phyloP scores from a whole-genome alignment of 2,329 filamentous ascomycete species.

The Alternaria metachromatica region DNA sequence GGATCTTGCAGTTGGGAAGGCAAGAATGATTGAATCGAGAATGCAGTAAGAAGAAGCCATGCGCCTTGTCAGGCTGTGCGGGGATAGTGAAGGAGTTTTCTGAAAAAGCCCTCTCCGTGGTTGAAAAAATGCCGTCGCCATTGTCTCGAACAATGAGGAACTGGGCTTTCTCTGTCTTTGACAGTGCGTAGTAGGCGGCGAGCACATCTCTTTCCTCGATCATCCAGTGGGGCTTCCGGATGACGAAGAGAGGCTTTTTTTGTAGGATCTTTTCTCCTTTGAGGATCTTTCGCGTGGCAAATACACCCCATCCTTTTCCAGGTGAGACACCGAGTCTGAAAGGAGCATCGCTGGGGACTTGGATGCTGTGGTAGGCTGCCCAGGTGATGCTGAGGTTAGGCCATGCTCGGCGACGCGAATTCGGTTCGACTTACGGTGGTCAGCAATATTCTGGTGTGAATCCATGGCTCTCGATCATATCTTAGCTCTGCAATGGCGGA shows the following conservation, averaged over 20 bases:
- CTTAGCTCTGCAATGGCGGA: not conserved
- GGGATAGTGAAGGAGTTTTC: not conserved
- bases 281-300: constrained; percentile 9
- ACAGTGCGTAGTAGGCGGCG: constrained; percentile 1
- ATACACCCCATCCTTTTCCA: constrained; percentile 14
- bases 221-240: constrained; percentile 6
- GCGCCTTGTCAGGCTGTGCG: not conserved
- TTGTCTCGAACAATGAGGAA: not conserved
- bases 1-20: constrained; percentile 9
- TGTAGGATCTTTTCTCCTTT: constrained; percentile 3
- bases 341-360: constrained; percentile 3
- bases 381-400: not conserved
- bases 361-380: constrained; percentile 9
- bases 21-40: constrained; percentile 14
- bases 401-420: not conserved
- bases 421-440: not conserved
- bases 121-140: not conserved
- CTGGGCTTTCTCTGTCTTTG: not conserved
- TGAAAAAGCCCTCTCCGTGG: not conserved
- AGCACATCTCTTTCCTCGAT: constrained; percentile 7
- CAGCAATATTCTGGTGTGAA: not conserved
- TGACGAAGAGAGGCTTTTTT: constrained; percentile 13
- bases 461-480: not conserved
- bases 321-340: constrained; percentile 6
- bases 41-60: constrained; percentile 7